A percentile compares a stretch with the other conserved stretches of the same genome.
phyloP scores from a whole-genome alignment of 257 asterid species.

The Solanum sitiens region DNA sequence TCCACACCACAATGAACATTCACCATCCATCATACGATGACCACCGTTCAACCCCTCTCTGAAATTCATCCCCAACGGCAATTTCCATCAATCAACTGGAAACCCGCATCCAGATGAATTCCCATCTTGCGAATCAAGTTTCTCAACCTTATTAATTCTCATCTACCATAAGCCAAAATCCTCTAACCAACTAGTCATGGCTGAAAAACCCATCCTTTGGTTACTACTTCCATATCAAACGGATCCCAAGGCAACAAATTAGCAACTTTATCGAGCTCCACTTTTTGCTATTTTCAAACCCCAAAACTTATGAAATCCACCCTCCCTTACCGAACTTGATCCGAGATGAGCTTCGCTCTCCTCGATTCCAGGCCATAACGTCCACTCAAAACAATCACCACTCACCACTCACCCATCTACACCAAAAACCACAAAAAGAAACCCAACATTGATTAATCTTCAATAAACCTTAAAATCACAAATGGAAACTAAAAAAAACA shows the following conservation, averaged over 20 bases:
- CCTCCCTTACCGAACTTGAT: constrained; percentile 9
- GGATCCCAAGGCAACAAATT: constrained; percentile 57
- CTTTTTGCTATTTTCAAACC: not conserved
- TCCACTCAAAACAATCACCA: not conserved
- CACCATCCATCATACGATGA: constrained; percentile 1
- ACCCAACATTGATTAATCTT: not conserved
- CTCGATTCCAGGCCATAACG: constrained; percentile 32
- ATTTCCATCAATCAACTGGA: constrained; percentile 5
- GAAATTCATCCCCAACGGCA: not conserved
- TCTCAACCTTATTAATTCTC: too few species aligned
- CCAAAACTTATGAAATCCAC: constrained; percentile 1
- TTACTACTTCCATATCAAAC: constrained; percentile 30
- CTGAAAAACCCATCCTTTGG: constrained; percentile 1
- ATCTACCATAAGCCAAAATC: constrained; percentile 7
- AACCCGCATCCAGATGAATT: constrained; percentile 17
- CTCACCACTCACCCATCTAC: not conserved
- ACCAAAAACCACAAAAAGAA: not conserved
- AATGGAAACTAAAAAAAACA: too few species aligned
- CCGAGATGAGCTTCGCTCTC: constrained; percentile 9
- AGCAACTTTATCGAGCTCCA: constrained; percentile 29
- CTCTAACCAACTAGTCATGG: constrained; percentile 35
- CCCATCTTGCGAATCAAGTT: constrained; percentile 9
- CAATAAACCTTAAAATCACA: not conserved
- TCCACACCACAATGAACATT: constrained; percentile 1
- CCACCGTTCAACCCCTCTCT: constrained; percentile 11